Evolutionary conservation across 2,329 filamentous ascomycete genomes (phyloP), one percentile per base, ranked within the genome.

Genomic region (Paracoccidioides brasiliensis): DNA sequence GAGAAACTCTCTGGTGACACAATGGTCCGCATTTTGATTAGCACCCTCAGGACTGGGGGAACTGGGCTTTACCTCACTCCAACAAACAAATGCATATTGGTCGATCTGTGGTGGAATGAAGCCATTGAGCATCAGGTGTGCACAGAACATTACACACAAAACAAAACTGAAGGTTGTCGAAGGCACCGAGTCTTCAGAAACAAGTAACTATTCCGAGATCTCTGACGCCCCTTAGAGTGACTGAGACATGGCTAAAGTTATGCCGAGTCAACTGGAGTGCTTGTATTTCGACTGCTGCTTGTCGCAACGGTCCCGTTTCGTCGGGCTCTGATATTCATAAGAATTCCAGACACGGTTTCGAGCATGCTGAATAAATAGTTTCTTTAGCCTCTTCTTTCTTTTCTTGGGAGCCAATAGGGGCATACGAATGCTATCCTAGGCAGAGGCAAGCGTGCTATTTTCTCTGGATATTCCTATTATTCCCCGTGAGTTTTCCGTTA

Each of bases 81-180:
- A 66, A 82, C 82, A 1, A 81, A 79, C 50, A 74, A 79, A 3
- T 76, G 80, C 28, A 80, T 83, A 22, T 68, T 78, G 0, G 53
- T 79, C 0, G 80, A 83, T 37, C 68, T 73, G 0, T 83, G 79
- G 79, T 88, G 81, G 80, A 87, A 88, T 56, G 67, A 67, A 1
- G 72, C 76, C 0, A 66, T 74, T 0, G 83, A 88, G 60, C 70
- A 81, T n/a, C 85, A 88, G 62, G 83, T 64, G 61, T 59, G 44
- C 22, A 43, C 42, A 32, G 15, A 6, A 5, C 43, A 10, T 30
- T 55, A 43, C 35, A 10, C 12, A 50, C 30, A n/a, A n/a, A n/a
- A n/a, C n/a, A n/a, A n/a, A n/a, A n/a, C n/a, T n/a, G n/a, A n/a
- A n/a, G n/a, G n/a, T n/a, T n/a, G n/a, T n/a, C n/a, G n/a, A 22